Evolutionary conservation across 2,329 filamentous ascomycete genomes (phyloP), one percentile per base, ranked within the genome.

Genomic region (Botrytis byssoidea): DNA sequence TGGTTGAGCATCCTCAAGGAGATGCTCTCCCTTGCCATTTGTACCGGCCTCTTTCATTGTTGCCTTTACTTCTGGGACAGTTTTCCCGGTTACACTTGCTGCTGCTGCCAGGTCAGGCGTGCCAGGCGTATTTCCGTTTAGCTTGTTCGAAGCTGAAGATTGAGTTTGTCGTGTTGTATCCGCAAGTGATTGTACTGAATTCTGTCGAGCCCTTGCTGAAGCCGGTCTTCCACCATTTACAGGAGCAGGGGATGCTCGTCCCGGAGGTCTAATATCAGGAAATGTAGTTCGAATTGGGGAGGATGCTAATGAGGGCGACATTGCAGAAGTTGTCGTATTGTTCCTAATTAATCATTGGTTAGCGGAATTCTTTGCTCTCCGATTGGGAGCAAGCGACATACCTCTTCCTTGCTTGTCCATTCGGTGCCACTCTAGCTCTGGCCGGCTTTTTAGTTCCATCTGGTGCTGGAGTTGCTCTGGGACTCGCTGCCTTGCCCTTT

Each of bases 361-460:
- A 80, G 76, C 59, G 76, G 55, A 65, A 66, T 67, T 60, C 44
- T 10, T 37, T 5, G 37, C 40, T 57, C 10, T 22, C 16, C 25
- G 10, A 71, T 59, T n/a, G 65, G 48, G 7, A 4, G 46, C 32
- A 40, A 40, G 20, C 46, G n/a, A 74, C 86, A 79, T 86, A 93
- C 92, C 90, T 95, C 95, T 82, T 97, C 84, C 95, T 95, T 44
- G 89, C 82, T 77, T 90, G 89, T n/a, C 89, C 87, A 77, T 93
- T 93, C 6, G 89, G 88, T 2, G 89, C 74, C 84, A 89, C 74
- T 87, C 85, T 76, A 84, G 92, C 86, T 87, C 95, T 83, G 83
- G 89, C 84, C 88, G 88, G 94, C 84, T 95, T 95, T 74, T 91
- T 91, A 46, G 85, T 81, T 2, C 82, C 85, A 71, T 94, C 92